These are phyloP conservation scores for Xanthoconium separans DNA, from an alignment of 1,284 basidiomycete species.

Conservation along the genomic window DNA sequence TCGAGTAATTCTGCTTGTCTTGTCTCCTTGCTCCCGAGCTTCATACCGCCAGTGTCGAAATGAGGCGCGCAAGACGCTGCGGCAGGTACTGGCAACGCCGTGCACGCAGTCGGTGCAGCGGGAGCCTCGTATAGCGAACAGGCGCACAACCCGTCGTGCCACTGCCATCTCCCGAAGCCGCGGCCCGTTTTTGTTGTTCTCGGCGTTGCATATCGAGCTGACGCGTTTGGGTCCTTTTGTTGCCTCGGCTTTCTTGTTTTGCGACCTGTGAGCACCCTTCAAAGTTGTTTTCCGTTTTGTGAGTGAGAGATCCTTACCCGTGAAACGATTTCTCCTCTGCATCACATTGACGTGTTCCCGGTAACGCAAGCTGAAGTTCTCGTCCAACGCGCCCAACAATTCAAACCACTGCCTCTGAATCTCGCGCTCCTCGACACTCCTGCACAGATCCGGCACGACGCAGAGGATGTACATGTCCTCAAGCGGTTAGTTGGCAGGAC, in stretches of 20 bases:
- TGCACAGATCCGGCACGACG: conserved; percentile 91
- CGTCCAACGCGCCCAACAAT: conserved; percentile 94
- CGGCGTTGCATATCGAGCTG: conserved; percentile 98
- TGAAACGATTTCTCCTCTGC: conserved; percentile 97
- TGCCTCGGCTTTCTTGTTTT: conserved; percentile 99
- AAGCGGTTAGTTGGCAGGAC: conserved; percentile 97
- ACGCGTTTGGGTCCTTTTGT: conserved; percentile 99
- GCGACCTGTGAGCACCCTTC: neutral
- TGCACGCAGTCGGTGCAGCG: conserved; percentile 45
- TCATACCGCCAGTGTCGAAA: conserved; percentile 98
- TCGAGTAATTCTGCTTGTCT: conserved; percentile 86
- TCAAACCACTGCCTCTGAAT: conserved; percentile 94
- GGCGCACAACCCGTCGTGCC: conserved; percentile 67
- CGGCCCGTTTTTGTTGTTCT: conserved; percentile 80
- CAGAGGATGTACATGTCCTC: conserved; percentile 98
- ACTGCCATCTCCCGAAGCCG: conserved; percentile 46
- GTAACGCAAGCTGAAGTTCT: conserved; percentile 93
- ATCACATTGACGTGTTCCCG: conserved; percentile 90
- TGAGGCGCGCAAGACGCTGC: conserved; percentile 61
- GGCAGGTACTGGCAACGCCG: conserved; percentile 48
- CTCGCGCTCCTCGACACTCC: conserved; percentile 86
- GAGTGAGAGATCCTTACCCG: conserved; percentile 65
- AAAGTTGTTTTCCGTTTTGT: neutral
- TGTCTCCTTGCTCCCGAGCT: conserved; percentile 92
- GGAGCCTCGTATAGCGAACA: conserved; percentile 67